These are phyloP conservation scores for Cladosporium sp. DNA, from an alignment of 2,329 filamentous ascomycete species.

Conservation along the genomic window DNA sequence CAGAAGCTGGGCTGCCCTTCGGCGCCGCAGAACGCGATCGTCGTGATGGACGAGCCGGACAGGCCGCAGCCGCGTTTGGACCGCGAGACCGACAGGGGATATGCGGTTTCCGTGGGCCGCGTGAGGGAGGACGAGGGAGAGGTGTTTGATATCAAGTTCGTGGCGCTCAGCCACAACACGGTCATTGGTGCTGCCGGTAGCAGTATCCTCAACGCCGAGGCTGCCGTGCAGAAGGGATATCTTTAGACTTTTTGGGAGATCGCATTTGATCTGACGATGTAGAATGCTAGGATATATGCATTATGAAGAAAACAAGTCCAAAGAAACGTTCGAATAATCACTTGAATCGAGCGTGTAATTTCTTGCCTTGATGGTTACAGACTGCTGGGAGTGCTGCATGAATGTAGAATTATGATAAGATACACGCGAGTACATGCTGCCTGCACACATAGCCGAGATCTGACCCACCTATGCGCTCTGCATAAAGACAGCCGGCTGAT, in stretches of 20 bases:
- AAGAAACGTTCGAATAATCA: no score
- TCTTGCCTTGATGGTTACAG: no score
- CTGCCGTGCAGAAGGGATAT: conserved; percentile 83
- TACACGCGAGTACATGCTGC: no score
- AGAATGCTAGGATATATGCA: no score
- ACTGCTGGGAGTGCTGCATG: no score
- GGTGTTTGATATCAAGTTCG: conserved; percentile 93
- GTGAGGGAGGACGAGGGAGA: conserved; percentile 80
- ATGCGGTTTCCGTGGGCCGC: conserved; percentile 85
- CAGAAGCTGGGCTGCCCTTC: conserved; percentile 81
- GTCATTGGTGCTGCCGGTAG: conserved; percentile 95
- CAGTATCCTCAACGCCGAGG: conserved; percentile 90
- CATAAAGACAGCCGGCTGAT: no score
- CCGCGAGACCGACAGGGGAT: conserved; percentile 76
- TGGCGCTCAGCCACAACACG: conserved; percentile 84
- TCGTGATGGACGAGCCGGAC: conserved; percentile 84
- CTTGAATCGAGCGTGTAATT: no score
- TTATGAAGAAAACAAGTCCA: no score
- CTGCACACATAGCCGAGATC: no score
- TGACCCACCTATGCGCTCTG: no score
- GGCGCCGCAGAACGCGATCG: conserved; percentile 74
- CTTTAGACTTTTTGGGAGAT: conserved; percentile 46
- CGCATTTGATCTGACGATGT: no score
- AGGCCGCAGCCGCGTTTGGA: conserved; percentile 88
- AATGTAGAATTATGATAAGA: no score